Percentiles rank a stretch among this genome's conserved stretches.
Evolutionary conservation across 768 basidiomycete genomes (phyloP).

Genomic region (Clitopilus passeckerianus): DNA sequence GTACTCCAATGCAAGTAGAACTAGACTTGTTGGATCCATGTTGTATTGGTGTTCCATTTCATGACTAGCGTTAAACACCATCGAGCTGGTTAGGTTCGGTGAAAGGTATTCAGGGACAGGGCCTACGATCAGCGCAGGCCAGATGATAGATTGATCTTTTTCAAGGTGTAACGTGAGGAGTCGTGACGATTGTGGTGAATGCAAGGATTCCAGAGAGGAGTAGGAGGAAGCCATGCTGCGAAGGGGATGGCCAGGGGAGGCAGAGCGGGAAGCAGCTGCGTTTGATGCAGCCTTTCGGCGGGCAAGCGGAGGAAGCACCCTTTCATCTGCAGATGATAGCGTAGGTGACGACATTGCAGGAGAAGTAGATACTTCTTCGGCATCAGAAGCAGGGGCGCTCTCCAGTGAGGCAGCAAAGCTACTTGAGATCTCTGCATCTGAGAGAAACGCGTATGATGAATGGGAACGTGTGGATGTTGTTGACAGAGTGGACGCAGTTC

Average conservation of each 20-base stretch:
- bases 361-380: slow-evolving; percentile 57
- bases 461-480: slow-evolving; percentile 58
- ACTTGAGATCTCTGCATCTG: slow-evolving; percentile 83
- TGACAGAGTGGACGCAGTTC: slow-evolving; percentile 72
- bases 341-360: slow-evolving; percentile 60
- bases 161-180: slow-evolving; percentile 77
- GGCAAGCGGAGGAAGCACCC: slow-evolving; percentile 20
- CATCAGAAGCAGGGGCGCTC: slow-evolving; percentile 67
- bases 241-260: slow-evolving; percentile 51
- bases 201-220: slow-evolving; percentile 73
- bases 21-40: slow-evolving; percentile 83
- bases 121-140: slow-evolving; percentile 78
- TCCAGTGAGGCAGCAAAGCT: slow-evolving; percentile 82
- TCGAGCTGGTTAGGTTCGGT: slow-evolving; percentile 42
- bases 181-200: slow-evolving; percentile 52
- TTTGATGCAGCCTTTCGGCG: slow-evolving; percentile 24
- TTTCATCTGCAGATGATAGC: slow-evolving; percentile 55
- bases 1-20: slow-evolving; percentile 64
- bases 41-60: slow-evolving; percentile 66
- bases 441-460: slow-evolving; percentile 78
- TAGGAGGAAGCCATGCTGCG: slow-evolving; percentile 65
- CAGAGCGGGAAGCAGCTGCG: slow-evolving; percentile 42
- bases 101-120: slow-evolving; percentile 63
- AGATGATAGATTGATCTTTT: slow-evolving; percentile 74
- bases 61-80: slow-evolving; percentile 46